Percentiles rank a stretch among this genome's conserved stretches.
Evolutionary conservation across 306 rosid species (phyloP).

Genomic region (Dryas drummondii): DNA sequence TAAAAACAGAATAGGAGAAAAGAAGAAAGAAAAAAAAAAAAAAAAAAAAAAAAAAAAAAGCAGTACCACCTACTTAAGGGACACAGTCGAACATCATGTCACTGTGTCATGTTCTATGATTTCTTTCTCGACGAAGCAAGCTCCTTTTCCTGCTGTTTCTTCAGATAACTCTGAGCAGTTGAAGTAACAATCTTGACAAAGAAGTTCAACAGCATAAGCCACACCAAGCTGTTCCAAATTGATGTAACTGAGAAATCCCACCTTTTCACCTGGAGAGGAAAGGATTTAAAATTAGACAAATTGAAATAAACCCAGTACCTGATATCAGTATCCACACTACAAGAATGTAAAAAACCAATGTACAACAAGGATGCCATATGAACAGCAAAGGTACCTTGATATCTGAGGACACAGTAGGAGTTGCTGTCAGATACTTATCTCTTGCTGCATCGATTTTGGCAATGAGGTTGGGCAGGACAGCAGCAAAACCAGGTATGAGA

Average conservation of each 20-base stretch:
- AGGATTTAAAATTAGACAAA: constrained; percentile 4
- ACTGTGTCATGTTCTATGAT: constrained; percentile 29
- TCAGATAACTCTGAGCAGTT: constrained; percentile 78
- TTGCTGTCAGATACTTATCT: constrained; percentile 69
- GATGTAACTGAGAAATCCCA: constrained; percentile 88
- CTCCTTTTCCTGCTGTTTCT: constrained; percentile 70
- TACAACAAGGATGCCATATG: constrained; percentile 12
- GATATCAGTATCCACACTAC: neutral
- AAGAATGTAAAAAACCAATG: neutral
- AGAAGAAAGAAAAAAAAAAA: neutral
- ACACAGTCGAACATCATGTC: constrained; percentile 4
- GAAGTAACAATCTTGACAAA: constrained; percentile 83
- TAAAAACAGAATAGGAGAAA: neutral
- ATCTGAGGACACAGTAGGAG: constrained; percentile 48
- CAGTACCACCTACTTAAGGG: constrained; percentile 3
- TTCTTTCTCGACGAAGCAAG: constrained; percentile 40
- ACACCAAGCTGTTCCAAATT: constrained; percentile 83
- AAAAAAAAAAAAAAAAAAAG: neutral
- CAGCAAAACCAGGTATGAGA: constrained; percentile 72
- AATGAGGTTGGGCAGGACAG: constrained; percentile 52
- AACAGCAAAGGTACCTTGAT: constrained; percentile 52
- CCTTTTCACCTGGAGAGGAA: constrained; percentile 53
- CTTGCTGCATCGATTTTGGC: constrained; percentile 63
- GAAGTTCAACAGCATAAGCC: constrained; percentile 97
- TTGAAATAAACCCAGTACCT: neutral